Base-by-base conservation (phyloP, 768 basidiomycete species). In the Solioccasus polychromus region DNA sequence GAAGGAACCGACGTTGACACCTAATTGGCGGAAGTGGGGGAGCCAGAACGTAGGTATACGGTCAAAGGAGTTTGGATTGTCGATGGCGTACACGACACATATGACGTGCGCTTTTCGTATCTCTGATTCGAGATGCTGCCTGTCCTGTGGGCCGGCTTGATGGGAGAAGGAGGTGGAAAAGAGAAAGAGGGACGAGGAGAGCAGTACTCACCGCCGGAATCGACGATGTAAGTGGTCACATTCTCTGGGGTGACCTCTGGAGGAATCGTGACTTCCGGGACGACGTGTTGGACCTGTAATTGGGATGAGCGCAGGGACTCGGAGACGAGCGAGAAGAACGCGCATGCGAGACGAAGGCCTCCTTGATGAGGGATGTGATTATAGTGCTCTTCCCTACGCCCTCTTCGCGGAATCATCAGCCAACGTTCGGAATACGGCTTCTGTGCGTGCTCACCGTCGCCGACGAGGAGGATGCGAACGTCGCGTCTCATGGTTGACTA, bases 41-140 rank as follows among this genome's bases (percentile, higher is more conserved):
- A 99, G 72, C 95, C 95, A 99, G 62, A 91, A 97, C 2, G 93
- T 85, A n/a, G 95, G 92, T 68, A 99, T 92, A 39, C 95, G 85
- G 69, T 95, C 91, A 68, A 99, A 99, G 12, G 92, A 93, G 59
- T 88, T 86, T 25, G 95, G 88, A 63, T 94, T 92, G 73, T 97
- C 93, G 60, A 98, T 92, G 25, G 91, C 84, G 66, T 98, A 98
- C 35, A 99, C 95, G 48, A 99, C 85, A 62, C 92, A 95, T 52
- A 98, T 97, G 61, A 96, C 95, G 72, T 99, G 94, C 10, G 95
- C 94, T 66, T 96, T 93, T 41, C 92, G 83, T 48, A 97, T 89
- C 76, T 97, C 94, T 18, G 88, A 84, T 63, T 97, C 91, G 39
- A 99, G 82, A 67, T 95, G 92, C 12, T 77, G 73, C 39, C 86